These are phyloP conservation scores for Zychaea mexicana DNA, from an alignment of 371 early-diverging fungal species.

Conservation along the genomic window DNA sequence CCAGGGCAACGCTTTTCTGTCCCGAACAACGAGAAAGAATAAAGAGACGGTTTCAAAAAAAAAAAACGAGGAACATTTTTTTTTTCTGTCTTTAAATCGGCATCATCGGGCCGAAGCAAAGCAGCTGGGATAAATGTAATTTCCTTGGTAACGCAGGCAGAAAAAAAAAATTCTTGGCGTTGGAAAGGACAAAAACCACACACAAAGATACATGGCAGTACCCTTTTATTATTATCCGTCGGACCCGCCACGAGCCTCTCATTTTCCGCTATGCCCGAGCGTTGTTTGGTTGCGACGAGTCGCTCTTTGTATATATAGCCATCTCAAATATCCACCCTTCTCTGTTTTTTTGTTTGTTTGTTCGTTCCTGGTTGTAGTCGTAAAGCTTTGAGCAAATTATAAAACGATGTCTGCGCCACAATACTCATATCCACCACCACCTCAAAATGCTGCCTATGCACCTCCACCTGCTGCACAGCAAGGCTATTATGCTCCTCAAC, in stretches of 20 bases:
- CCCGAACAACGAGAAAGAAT: not conserved
- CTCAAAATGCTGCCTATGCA: not conserved
- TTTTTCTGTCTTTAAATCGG: not conserved
- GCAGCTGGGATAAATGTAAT: not conserved
- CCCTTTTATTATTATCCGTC: too few species aligned
- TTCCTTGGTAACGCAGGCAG: not conserved
- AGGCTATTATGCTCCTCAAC: slow-evolving; percentile 19
- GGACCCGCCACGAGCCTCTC: too few species aligned
- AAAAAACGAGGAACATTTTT: too few species aligned
- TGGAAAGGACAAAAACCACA: too few species aligned
- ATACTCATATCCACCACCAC: slow-evolving; percentile 21
- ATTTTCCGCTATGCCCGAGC: too few species aligned
- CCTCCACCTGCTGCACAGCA: slow-evolving; percentile 16
- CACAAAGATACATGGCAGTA: too few species aligned
- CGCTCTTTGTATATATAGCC: too few species aligned
- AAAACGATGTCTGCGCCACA: not conserved
- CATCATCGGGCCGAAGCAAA: not conserved
- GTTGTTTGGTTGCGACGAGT: too few species aligned
- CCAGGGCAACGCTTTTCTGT: too few species aligned
- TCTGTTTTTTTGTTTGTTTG: not conserved
- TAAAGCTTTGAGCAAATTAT: not conserved
- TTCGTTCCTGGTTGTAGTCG: not conserved
- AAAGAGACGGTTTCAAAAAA: not conserved
- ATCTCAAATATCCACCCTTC: not conserved
- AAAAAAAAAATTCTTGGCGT: too few species aligned